phyloP scores from a whole-genome alignment of 108 stramenopile species.

The Mediolabrus comicus region DNA sequence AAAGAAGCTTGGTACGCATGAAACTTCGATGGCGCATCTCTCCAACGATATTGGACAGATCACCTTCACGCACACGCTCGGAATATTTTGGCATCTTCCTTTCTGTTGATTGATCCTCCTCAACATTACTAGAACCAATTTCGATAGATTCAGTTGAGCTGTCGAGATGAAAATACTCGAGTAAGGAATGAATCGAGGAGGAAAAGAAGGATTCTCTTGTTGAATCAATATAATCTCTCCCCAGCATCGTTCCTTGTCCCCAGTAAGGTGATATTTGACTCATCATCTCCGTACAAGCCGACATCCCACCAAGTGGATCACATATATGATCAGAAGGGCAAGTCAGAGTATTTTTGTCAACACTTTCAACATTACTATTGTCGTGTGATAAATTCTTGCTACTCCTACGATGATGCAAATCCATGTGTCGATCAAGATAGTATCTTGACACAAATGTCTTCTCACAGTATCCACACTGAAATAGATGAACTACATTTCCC shows the following conservation, averaged over 20 bases:
- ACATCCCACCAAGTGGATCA: slow-evolving; percentile 6
- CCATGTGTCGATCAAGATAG: slow-evolving; percentile 10
- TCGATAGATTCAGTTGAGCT: neutral
- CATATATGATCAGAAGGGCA: slow-evolving; percentile 7
- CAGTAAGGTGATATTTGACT: slow-evolving; percentile 12
- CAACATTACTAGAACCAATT: neutral
- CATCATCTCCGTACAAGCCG: slow-evolving; percentile 5
- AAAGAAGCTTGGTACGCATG: neutral
- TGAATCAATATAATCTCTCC: slow-evolving; percentile 3
- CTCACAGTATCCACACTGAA: slow-evolving; percentile 15
- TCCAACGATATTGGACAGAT: neutral
- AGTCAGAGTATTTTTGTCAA: neutral
- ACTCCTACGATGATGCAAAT: neutral
- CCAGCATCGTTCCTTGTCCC: slow-evolving; percentile 4
- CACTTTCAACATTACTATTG: neutral
- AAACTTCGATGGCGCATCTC: slow-evolving; percentile 3
- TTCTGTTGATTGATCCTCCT: neutral
- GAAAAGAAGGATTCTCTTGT: slow-evolving; percentile 3
- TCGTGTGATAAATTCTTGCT: neutral
- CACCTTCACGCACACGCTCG: neutral
- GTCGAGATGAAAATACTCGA: neutral
- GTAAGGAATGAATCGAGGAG: neutral
- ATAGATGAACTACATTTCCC: neutral
- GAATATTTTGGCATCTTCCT: neutral
- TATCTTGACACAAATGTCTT: slow-evolving; percentile 17